Conservation (phyloP, 1,284 basidiomycete genomes). For the Rhodotorula mucilaginosa region DNA sequence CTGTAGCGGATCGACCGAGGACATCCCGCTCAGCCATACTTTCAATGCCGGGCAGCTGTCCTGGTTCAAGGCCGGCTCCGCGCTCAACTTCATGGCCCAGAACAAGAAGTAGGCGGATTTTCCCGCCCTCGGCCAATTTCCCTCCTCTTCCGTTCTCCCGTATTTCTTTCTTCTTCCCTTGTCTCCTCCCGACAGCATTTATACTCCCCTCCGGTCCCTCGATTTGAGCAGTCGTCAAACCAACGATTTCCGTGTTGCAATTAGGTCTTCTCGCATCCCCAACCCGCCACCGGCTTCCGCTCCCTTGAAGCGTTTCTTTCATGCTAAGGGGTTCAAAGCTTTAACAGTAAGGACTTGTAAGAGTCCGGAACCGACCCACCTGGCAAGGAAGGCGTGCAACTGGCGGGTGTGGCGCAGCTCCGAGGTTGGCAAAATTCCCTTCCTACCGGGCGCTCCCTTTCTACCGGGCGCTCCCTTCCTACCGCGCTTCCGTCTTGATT, state of each 20-base stretch:
- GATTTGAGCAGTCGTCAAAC: slow-evolving; percentile 1
- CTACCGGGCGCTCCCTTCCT: too few relatives aligned
- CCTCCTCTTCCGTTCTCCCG: neutral
- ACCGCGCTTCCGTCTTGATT: too few relatives aligned
- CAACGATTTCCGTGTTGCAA: neutral
- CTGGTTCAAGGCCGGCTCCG: slow-evolving; percentile 37
- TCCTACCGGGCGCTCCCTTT: too few relatives aligned
- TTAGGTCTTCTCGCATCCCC: neutral
- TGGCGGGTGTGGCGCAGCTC: too few relatives aligned
- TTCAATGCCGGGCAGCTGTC: slow-evolving; percentile 43
- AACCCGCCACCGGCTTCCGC: neutral
- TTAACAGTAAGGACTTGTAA: too few relatives aligned
- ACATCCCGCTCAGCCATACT: slow-evolving; percentile 42
- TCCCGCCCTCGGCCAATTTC: neutral
- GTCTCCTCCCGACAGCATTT: neutral
- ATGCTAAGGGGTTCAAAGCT: too few relatives aligned
- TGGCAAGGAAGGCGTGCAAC: too few relatives aligned
- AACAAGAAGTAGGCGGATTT: neutral
- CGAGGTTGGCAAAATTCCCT: too few relatives aligned
- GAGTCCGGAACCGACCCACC: too few relatives aligned
- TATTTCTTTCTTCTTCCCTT: neutral
- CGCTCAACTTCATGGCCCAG: slow-evolving; percentile 4
- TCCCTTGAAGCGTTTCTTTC: neutral
- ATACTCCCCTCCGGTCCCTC: neutral
- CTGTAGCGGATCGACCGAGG: slow-evolving; percentile 32